Base-by-base conservation (phyloP, 345 rosid species). In the Reutealis trisperma region DNA sequence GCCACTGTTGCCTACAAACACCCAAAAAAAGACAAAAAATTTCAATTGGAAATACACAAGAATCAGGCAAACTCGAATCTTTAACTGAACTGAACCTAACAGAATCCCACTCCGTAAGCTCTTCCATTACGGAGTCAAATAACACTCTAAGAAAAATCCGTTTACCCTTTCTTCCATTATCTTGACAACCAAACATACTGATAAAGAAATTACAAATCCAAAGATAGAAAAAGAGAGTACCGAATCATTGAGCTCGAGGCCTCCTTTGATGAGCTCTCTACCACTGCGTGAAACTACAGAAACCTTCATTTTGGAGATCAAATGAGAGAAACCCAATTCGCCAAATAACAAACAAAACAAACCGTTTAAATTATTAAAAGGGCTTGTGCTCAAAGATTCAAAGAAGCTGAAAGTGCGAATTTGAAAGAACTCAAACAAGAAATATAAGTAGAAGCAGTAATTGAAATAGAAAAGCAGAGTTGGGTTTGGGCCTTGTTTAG, bases 281-380 rank as follows among this genome's bases (percentile, higher is more conserved):
- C 98, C 98, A 83, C 94, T 84, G 67, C 97, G 97, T 4, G 94
- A 89, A 85, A 91, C 90, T 41, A 94, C 88, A 75, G 86, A 75
- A 75, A 95, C 89, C 88, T 90, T 93, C 99, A 95, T 95, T 58
- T 76, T 71, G 21, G 16, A 49, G 70, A 75, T 71, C 66, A 21
- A 82, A 79, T 70, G 78, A 85, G 77, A 74, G 81, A 76, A 76
- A 83, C 86, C 81, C 91, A 76, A 78, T 78, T 75, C 74, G 69
- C 51, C 44, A 65, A 71, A 74, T 27, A 55, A 44, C 5, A 30
- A 22, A 42, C 65, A 32, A 51, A 32, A 70, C 60, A 71, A 64
- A 70, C 86, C 75, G 75, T 13, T 19, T 1, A 24, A 44, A 58
- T 32, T 22, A 12, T 34, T 37, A 4, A 37, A 58, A 57, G 18